Evolutionary conservation across 2,329 filamentous ascomycete species (phyloP).

Genomic region (Phialemoniopsis sp.): DNA sequence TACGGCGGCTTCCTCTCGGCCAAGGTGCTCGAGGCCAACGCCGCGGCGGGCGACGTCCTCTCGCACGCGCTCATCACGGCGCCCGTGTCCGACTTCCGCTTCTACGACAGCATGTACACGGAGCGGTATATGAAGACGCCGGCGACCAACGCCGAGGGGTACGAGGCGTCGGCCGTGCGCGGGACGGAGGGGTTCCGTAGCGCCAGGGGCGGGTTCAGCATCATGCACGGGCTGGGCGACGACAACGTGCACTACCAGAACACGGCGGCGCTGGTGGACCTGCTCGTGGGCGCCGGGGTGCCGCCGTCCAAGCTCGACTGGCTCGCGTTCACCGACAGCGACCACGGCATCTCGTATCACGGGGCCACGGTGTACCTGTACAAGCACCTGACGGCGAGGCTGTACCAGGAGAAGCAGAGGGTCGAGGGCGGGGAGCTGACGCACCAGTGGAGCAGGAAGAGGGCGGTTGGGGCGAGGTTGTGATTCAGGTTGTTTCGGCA

Average conservation of each 20-base stretch:
- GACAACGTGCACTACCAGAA: slow-evolving; percentile 73
- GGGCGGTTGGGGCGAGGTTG: not conserved
- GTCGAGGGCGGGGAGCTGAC: slow-evolving; percentile 17
- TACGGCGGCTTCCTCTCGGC: slow-evolving; percentile 63
- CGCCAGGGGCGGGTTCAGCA: slow-evolving; percentile 53
- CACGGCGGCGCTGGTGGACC: slow-evolving; percentile 54
- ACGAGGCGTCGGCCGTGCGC: slow-evolving; percentile 56
- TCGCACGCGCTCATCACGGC: slow-evolving; percentile 60
- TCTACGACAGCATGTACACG: slow-evolving; percentile 70
- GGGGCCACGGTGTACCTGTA: slow-evolving; percentile 53
- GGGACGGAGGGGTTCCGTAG: slow-evolving; percentile 57
- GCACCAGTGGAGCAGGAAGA: slow-evolving; percentile 16
- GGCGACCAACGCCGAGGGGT: slow-evolving; percentile 51
- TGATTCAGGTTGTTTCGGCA: too few relatives aligned
- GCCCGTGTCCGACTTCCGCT: slow-evolving; percentile 64
- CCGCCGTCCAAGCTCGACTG: slow-evolving; percentile 58
- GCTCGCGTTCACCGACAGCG: slow-evolving; percentile 61
- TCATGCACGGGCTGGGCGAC: slow-evolving; percentile 65
- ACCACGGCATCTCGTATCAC: slow-evolving; percentile 58
- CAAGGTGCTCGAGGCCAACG: slow-evolving; percentile 61
- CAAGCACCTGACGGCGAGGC: slow-evolving; percentile 51
- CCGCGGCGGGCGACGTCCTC: slow-evolving; percentile 43
- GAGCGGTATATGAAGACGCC: slow-evolving; percentile 69
- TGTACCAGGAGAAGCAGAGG: slow-evolving; percentile 59
- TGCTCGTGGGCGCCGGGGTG: slow-evolving; percentile 55